Evolutionary conservation across 140 eudicot species (phyloP).

Genomic region (Anethum foeniculum): DNA sequence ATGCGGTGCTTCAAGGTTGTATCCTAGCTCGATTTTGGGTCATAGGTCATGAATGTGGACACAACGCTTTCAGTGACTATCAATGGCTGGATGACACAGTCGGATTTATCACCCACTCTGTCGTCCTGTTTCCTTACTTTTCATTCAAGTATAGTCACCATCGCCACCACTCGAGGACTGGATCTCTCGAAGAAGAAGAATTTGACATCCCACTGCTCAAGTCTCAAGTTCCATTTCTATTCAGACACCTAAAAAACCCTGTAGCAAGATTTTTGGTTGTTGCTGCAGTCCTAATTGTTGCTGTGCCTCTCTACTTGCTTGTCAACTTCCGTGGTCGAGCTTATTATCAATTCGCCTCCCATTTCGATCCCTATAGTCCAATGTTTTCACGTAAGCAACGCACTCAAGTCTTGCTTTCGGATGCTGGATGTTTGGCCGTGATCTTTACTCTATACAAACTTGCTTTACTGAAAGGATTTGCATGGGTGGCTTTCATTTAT

Average conservation of each 20-base stretch:
- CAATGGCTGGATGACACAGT: neutral
- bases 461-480: neutral
- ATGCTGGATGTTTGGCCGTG: neutral
- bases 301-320: neutral
- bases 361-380: neutral
- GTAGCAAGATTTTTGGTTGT: neutral
- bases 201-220: neutral
- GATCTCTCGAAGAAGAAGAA: neutral
- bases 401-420: neutral
- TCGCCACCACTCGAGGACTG: neutral
- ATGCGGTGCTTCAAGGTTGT: neutral
- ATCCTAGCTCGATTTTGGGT: neutral
- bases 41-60: neutral
- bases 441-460: neutral
- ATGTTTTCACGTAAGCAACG: neutral
- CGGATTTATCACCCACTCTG: neutral
- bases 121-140: neutral
- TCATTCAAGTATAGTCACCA: neutral
- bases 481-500: neutral
- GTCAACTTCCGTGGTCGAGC: neutral
- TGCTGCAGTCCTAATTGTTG: neutral
- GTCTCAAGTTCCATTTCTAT: neutral
- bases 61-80: neutral
- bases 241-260: neutral
- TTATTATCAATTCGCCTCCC: neutral